Percentiles rank a stretch among this genome's conserved stretches.
Conservation (phyloP, 2,329 filamentous ascomycete genomes). For the Beauveria varroae region DNA sequence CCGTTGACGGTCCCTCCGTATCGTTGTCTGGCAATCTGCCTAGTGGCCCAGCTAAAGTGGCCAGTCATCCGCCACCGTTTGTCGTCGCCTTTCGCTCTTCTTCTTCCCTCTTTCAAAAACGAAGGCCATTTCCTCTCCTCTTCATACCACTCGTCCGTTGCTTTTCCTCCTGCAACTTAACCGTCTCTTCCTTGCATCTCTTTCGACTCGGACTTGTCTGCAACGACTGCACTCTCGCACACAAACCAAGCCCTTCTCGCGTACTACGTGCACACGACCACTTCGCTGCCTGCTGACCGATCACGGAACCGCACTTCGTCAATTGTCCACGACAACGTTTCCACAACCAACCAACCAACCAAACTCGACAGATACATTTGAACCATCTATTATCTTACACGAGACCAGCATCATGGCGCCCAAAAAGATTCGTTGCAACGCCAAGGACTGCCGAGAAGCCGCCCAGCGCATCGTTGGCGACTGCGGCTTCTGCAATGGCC, state of each 20-base stretch:
- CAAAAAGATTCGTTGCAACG: constrained; percentile 77
- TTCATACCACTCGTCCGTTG: not conserved
- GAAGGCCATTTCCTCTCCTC: not conserved
- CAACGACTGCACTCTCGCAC: not conserved
- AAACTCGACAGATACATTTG: not conserved
- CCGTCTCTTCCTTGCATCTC: not conserved
- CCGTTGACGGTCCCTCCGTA: no score
- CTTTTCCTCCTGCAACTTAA: not conserved
- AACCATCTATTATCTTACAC: not conserved
- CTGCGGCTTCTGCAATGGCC: constrained; percentile 88
- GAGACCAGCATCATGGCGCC: constrained; percentile 46
- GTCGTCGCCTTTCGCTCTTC: not conserved
- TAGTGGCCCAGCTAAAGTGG: no score
- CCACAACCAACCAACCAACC: not conserved
- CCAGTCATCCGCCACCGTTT: constrained; percentile 3
- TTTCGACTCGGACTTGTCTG: not conserved
- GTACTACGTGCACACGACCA: constrained; percentile 1
- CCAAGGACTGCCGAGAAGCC: constrained; percentile 79
- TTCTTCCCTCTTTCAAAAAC: constrained; percentile 2
- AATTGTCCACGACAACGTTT: not conserved
- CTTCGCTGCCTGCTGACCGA: constrained; percentile 3
- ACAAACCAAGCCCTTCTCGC: not conserved
- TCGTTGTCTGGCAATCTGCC: no score
- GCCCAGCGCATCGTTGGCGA: constrained; percentile 94
- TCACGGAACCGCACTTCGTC: constrained; percentile 1